phyloP scores from a whole-genome alignment of 768 basidiomycete species.

The Pleurotus giganteus region DNA sequence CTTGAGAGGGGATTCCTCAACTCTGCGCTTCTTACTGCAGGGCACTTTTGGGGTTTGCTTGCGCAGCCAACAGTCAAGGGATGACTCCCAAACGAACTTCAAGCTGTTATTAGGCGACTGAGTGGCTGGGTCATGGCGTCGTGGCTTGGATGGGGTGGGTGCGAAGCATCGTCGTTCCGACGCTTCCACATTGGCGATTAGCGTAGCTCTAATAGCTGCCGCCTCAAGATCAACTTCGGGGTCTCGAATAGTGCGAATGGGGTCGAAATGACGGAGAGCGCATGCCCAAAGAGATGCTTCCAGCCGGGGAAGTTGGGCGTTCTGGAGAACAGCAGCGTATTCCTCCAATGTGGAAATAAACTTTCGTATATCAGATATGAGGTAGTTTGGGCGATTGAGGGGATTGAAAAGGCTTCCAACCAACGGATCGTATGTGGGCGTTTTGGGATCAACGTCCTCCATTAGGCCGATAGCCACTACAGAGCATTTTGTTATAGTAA shows the following conservation, averaged over 20 bases:
- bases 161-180: constrained; percentile 50
- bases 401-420: constrained; percentile 19
- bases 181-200: constrained; percentile 48
- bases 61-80: constrained; percentile 43
- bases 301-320: constrained; percentile 33
- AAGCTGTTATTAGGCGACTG: constrained; percentile 13
- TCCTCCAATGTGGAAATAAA: constrained; percentile 18
- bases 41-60: constrained; percentile 13
- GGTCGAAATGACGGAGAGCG: constrained; percentile 45
- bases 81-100: constrained; percentile 48
- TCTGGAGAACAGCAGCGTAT: constrained; percentile 28
- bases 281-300: constrained; percentile 55
- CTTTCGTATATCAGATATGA: constrained; percentile 7
- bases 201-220: constrained; percentile 31
- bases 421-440: constrained; percentile 26
- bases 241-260: constrained; percentile 11
- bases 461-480: neutral
- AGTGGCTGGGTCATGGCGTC: neutral
- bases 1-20: constrained; percentile 11
- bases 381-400: constrained; percentile 10
- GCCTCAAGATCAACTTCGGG: constrained; percentile 21
- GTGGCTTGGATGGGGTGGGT: constrained; percentile 12
- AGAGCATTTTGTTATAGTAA: neutral
- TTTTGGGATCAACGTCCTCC: constrained; percentile 14
- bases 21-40: constrained; percentile 19